phyloP scores from a whole-genome alignment of 768 basidiomycete genomes.

The Tulasnella sp. region DNA sequence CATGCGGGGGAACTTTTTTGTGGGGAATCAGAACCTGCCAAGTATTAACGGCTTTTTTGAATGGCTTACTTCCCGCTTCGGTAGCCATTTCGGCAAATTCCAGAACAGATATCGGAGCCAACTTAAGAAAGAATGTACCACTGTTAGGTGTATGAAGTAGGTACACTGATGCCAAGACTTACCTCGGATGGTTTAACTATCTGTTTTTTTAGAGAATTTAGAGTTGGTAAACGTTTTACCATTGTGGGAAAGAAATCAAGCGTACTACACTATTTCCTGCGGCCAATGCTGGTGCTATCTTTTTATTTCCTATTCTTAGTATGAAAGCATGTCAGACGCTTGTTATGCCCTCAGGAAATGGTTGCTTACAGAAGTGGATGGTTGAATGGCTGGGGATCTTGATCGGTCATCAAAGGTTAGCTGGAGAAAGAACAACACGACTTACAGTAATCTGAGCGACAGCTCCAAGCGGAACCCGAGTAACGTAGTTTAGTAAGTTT shows the following conservation, averaged over 20 bases:
- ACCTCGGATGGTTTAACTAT: constrained; percentile 65
- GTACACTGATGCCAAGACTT: constrained; percentile 17
- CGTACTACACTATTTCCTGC: constrained; percentile 66
- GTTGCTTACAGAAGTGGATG: constrained; percentile 50
- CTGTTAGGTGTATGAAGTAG: not conserved
- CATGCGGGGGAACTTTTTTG: constrained; percentile 63
- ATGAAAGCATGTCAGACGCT: not conserved
- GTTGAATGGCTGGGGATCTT: constrained; percentile 57
- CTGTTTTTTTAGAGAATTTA: constrained; percentile 5
- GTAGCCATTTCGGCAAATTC: constrained; percentile 56
- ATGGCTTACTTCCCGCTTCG: constrained; percentile 48
- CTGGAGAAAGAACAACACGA: constrained; percentile 16
- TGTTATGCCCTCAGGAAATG: not conserved
- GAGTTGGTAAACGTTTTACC: not conserved
- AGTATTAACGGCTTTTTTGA: not conserved
- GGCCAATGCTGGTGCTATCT: constrained; percentile 73
- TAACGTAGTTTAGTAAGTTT: constrained; percentile 62
- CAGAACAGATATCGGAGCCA: constrained; percentile 67
- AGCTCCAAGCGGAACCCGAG: constrained; percentile 72
- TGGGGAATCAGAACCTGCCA: not conserved
- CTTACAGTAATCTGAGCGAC: constrained; percentile 73
- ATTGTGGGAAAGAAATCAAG: not conserved
- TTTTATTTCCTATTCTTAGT: constrained; percentile 59
- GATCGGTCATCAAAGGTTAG: not conserved
- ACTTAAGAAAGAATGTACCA: constrained; percentile 27